Conservation (phyloP, 257 asterid genomes). For the Rehmannia glutinosa region DNA sequence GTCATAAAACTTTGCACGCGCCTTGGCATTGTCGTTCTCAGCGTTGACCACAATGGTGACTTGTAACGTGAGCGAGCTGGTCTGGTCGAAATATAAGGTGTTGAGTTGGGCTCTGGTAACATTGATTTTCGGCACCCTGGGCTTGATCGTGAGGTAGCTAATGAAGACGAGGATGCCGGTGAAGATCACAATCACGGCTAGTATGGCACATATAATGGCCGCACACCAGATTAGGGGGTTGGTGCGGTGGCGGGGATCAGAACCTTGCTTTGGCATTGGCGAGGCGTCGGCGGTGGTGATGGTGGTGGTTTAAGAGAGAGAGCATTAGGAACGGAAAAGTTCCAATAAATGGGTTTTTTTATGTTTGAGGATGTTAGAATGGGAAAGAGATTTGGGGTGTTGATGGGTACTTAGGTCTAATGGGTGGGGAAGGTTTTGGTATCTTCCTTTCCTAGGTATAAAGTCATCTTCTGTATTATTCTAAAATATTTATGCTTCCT, state of each 20-base stretch:
- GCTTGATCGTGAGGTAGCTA: constrained; percentile 56
- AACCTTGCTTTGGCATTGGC: constrained; percentile 50
- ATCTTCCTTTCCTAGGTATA: constrained; percentile 64
- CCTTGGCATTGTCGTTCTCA: constrained; percentile 52
- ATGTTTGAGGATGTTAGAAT: constrained; percentile 9
- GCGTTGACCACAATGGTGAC: constrained; percentile 45
- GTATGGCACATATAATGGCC: constrained; percentile 56
- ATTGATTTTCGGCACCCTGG: constrained; percentile 49
- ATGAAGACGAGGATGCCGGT: constrained; percentile 55
- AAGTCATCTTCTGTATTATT: constrained; percentile 47
- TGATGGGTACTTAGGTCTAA: constrained; percentile 40
- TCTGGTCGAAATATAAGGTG: constrained; percentile 50
- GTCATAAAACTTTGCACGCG: constrained; percentile 46
- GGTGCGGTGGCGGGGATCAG: constrained; percentile 46
- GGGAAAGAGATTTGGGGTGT: constrained; percentile 14
- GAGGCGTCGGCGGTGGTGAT: neutral
- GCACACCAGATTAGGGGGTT: constrained; percentile 62
- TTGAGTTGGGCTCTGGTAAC: constrained; percentile 53
- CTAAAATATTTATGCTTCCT: neutral
- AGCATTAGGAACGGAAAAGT: constrained; percentile 19
- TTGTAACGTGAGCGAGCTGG: constrained; percentile 44
- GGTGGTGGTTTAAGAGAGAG: constrained; percentile 5
- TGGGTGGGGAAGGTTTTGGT: constrained; percentile 77
- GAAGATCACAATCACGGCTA: constrained; percentile 59
- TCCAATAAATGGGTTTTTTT: constrained; percentile 1